phyloP scores from a whole-genome alignment of 1,284 basidiomycete species.

The Bjerkandera adusta region DNA sequence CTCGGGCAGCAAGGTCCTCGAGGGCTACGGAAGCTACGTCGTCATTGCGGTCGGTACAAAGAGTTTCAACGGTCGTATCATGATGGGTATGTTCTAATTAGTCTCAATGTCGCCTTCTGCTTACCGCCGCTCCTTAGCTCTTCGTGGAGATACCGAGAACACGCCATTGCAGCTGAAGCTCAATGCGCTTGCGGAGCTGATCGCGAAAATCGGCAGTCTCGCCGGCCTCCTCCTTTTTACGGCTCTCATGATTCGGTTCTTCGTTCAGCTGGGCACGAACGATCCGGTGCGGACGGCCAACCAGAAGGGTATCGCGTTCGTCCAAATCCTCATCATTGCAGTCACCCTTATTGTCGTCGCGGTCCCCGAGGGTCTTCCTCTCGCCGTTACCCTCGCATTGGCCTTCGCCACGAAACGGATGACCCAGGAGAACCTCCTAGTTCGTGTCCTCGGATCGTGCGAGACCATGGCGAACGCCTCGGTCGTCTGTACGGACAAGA shows the following conservation, averaged over 20 bases:
- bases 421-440: conserved; percentile 92
- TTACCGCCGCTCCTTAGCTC: conserved; percentile 43
- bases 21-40: conserved; percentile 93
- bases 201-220: conserved; percentile 85
- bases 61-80: conserved; percentile 94
- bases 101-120: background rate
- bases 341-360: conserved; percentile 97
- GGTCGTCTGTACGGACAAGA: conserved; percentile 96
- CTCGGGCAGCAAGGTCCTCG: conserved; percentile 92
- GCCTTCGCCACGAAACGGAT: conserved; percentile 98
- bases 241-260: conserved; percentile 92
- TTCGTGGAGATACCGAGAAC: conserved; percentile 79
- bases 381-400: conserved; percentile 94
- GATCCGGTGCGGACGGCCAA: conserved; percentile 64
- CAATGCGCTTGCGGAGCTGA: conserved; percentile 89
- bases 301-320: conserved; percentile 89
- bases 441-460: conserved; percentile 93
- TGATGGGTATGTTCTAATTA: conserved; percentile 68
- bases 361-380: conserved; percentile 94
- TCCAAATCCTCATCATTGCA: conserved; percentile 92
- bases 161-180: conserved; percentile 95
- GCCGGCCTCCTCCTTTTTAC: conserved; percentile 85
- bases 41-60: conserved; percentile 90
- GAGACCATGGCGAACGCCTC: conserved; percentile 99
- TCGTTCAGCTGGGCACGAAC: conserved; percentile 74